A percentile compares a stretch with the other conserved stretches of the same genome.
These are phyloP conservation scores for Domatiomyces catenatus DNA, from an alignment of 2,329 filamentous ascomycete genomes.

Conservation along the genomic window DNA sequence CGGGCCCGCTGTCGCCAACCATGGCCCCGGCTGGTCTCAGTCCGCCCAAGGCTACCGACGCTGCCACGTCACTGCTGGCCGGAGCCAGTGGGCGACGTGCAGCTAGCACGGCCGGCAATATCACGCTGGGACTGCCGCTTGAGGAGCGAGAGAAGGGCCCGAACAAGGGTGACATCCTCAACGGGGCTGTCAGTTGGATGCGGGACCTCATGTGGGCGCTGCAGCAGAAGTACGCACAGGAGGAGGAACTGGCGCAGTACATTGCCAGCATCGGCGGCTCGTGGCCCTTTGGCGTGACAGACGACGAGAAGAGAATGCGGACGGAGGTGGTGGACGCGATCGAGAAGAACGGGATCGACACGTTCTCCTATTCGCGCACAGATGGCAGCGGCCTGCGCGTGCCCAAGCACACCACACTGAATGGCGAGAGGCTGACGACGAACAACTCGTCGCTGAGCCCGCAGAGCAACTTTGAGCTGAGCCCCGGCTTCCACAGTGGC, in stretches of 20 bases:
- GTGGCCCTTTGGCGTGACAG: constrained; percentile 67
- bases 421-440: constrained; percentile 55
- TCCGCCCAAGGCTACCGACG: constrained; percentile 39
- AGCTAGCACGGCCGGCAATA: constrained; percentile 59
- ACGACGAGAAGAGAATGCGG: constrained; percentile 92
- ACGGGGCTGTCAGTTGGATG: constrained; percentile 92
- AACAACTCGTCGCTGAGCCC: constrained; percentile 35
- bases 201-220: constrained; percentile 96
- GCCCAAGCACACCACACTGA: constrained; percentile 81
- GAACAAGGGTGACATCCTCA: constrained; percentile 97
- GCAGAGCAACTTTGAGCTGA: constrained; percentile 45
- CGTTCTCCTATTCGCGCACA: constrained; percentile 71
- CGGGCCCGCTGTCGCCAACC: constrained; percentile 73
- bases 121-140: constrained; percentile 79
- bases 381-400: constrained; percentile 77
- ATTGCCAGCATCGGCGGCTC: constrained; percentile 57
- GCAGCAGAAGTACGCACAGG: constrained; percentile 73
- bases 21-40: constrained; percentile 54
- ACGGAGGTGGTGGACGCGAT: constrained; percentile 80
- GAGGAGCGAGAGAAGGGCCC: constrained; percentile 98
- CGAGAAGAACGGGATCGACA: constrained; percentile 57
- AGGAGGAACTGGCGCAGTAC: constrained; percentile 67
- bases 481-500: constrained; percentile 56
- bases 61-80: constrained; percentile 71
- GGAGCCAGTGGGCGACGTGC: constrained; percentile 72